Conservation (phyloP, 2,329 filamentous ascomycete genomes). For the Harringtonia aguacate region DNA sequence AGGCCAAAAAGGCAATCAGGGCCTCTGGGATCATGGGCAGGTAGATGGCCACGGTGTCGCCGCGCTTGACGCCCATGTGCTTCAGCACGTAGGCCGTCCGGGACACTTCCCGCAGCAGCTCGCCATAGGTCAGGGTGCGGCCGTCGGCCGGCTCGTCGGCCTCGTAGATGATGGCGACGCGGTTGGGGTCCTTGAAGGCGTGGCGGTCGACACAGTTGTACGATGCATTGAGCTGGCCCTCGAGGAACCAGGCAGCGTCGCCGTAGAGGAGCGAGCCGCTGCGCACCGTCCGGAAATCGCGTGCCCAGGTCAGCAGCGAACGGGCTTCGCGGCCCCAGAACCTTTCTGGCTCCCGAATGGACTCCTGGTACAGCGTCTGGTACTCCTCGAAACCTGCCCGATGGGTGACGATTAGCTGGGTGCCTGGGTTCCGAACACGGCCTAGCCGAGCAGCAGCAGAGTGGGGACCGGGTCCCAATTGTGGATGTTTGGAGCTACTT, state of each 20-base stretch:
- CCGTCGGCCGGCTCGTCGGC: slow-evolving; percentile 83
- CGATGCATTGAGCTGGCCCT: slow-evolving; percentile 86
- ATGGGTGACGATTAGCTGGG: too few species aligned
- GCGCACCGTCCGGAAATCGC: slow-evolving; percentile 84
- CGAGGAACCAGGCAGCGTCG: slow-evolving; percentile 89
- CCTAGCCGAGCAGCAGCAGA: background rate
- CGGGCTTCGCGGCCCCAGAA: slow-evolving; percentile 86
- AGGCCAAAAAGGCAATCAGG: slow-evolving; percentile 80
- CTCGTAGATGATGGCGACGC: slow-evolving; percentile 96
- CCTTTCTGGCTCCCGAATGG: slow-evolving; percentile 75
- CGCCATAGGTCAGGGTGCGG: slow-evolving; percentile 82
- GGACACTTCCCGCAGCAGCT: slow-evolving; percentile 87
- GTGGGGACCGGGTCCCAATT: background rate
- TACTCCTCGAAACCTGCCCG: slow-evolving; percentile 52
- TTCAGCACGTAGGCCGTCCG: slow-evolving; percentile 79
- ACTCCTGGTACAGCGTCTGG: slow-evolving; percentile 63
- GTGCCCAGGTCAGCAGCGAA: slow-evolving; percentile 81
- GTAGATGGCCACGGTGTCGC: slow-evolving; percentile 94
- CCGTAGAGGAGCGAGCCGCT: slow-evolving; percentile 66
- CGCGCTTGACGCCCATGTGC: slow-evolving; percentile 93
- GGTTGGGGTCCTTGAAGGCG: slow-evolving; percentile 87
- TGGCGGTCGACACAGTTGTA: slow-evolving; percentile 98
- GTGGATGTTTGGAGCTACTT: slow-evolving; percentile 29
- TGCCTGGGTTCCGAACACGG: slow-evolving; percentile 8
- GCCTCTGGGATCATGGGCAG: slow-evolving; percentile 98